Evolutionary conservation across 2,329 filamentous ascomycete species (phyloP).

Genomic region (Xylariaceae sp.): DNA sequence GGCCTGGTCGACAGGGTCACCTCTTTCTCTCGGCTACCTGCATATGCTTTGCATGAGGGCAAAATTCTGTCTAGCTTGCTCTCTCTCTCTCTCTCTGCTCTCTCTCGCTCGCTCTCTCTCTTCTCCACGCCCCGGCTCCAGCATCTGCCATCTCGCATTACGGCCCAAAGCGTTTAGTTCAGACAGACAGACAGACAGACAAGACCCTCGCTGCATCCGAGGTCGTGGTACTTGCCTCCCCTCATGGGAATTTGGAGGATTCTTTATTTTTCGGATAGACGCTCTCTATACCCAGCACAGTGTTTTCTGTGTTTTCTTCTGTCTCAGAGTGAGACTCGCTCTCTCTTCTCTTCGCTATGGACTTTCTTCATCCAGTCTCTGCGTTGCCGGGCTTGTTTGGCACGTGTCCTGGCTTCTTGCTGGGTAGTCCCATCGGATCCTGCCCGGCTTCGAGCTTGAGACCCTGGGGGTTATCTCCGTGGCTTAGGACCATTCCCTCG

Average conservation of each 20-base stretch:
- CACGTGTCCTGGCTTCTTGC: constrained; percentile 15
- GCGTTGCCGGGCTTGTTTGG: constrained; percentile 7
- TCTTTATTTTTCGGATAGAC: background rate
- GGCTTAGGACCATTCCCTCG: background rate
- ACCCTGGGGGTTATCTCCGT: background rate
- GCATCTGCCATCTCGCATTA: background rate
- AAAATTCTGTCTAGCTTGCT: constrained; percentile 8
- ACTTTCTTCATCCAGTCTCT: background rate
- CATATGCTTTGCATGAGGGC: constrained; percentile 20
- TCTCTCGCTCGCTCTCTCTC: background rate
- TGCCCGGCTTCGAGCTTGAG: constrained; percentile 1
- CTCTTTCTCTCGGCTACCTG: constrained; percentile 16
- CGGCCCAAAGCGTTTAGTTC: constrained; percentile 10
- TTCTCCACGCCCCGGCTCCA: background rate
- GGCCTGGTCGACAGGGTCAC: constrained; percentile 13
- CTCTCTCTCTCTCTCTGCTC: background rate
- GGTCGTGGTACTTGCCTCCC: background rate
- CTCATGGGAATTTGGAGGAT: background rate
- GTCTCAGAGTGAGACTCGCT: constrained; percentile 13
- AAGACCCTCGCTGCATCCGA: constrained; percentile 7
- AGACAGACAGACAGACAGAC: background rate
- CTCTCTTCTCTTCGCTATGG: too few relatives aligned
- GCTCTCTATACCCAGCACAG: background rate
- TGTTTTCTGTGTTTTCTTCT: background rate
- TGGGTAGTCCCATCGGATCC: background rate